Base-by-base conservation (phyloP, 2,329 filamentous ascomycete species). In the Pestalotiopsis sp. region DNA sequence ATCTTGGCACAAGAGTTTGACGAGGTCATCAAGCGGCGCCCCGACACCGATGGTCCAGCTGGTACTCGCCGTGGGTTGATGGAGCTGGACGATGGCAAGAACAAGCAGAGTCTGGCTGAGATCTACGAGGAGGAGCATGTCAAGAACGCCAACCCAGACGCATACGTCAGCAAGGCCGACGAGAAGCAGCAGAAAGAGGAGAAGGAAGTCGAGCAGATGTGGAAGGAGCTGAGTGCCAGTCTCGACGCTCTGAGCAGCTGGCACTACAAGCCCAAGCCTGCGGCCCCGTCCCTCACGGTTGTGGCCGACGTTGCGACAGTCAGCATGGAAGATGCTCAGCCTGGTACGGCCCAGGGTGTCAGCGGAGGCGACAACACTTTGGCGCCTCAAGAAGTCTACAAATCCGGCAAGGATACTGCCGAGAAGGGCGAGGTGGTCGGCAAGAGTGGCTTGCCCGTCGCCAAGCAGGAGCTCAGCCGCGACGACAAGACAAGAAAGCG, bases 71-170 rank as follows among this genome's bases (percentile, higher is more conserved):
- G 94, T 71, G 93, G 93, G 3, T 89, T 92, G 45, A 86, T 95
- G 70, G 92, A 95, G 71, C 85, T 98, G 12, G 93, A 97, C 75
- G 95, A 98, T 80, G 91, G 87, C 74, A 98, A 97, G 81, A 89
- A 91, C n/a, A 89, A 92, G 77, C 92, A 97, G 81, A 91, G 94
- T 71, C 89, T 99, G 13, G 95, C 94, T 0, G 95, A 98, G 75
- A 86, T 97, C 65, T 99, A 98, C 83, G 96, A 98, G 81, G 92
- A 96, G 77, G 95, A 98, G 74, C 94, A 97, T 80, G 84, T 95
- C 71, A 91, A 93, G 77, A 86, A 89, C 66, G 88, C 89, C 2
- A 93, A 98, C 79, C 92, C 94, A 3, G 89, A 90, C 72, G 91
- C 89, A 45, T 97, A 94, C 77, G 88, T 96, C 70, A 94, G 94